Evolutionary conservation across 345 rosid species (phyloP), one percentile per base, ranked within the genome.

Genomic region (Boechera retrofracta): DNA sequence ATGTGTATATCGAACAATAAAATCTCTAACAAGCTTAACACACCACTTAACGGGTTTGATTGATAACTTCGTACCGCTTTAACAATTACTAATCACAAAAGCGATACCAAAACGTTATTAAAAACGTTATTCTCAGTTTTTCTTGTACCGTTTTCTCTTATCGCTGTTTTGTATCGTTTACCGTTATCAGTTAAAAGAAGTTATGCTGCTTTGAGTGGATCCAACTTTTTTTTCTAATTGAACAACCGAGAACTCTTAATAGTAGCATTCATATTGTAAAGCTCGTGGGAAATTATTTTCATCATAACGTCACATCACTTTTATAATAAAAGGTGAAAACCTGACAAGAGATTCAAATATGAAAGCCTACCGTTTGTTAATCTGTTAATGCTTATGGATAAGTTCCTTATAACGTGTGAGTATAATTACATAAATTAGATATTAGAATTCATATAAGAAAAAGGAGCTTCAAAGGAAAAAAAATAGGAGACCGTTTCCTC

Each of bases 401-500:
- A 12, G 44, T 39, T 63, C 16, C 72, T 65, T 15, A 66, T 66
- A 66, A 56, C 47, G 11, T 21, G 65, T 45, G 10, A 13, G 9
- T 9, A 47, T 11, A n/a, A 16, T 65, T 74, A 64, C 11, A 33
- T 42, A 53, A 64, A 64, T 13, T 26, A n/a, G 41, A 49, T 28
- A 36, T 6, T 39, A 62, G 39, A 72, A 33, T 47, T 60, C 38
- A 45, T 28, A 39, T 26, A 26, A 26, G 35, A 39, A 67, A 75
- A 49, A 38, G 4, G 44, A 67, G 60, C 60, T 56, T 57, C 33
- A 35, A 57, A 66, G 49, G 42, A 57, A 77, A 51, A 51, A 21
- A 60, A 64, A 11, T 38, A 51, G 41, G 6, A 73, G 79, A 79
- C 75, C 78, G 82, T 68, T 73, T 79, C 79, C 82, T 79, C 79